A percentile compares a stretch with the other conserved stretches of the same genome.
These are phyloP conservation scores for Penicillium olsonii DNA, from an alignment of 2,329 filamentous ascomycete genomes.

Conservation along the genomic window DNA sequence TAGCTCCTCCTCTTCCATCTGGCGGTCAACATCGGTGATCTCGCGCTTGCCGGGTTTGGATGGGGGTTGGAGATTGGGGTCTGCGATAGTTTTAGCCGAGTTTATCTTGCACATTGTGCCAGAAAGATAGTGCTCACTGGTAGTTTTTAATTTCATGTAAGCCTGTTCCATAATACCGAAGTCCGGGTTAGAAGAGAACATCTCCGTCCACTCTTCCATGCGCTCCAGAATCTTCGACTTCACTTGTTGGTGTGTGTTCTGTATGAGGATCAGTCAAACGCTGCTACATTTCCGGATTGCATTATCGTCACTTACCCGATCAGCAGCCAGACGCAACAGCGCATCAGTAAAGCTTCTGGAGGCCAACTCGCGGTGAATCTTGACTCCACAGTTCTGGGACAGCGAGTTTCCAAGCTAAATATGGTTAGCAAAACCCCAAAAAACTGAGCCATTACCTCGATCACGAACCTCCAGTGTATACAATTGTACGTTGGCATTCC, in stretches of 20 bases:
- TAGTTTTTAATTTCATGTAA: slow-evolving; percentile 79
- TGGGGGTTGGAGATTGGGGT: slow-evolving; percentile 86
- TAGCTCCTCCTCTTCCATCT: slow-evolving; percentile 95
- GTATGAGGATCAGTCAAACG: slow-evolving; percentile 6
- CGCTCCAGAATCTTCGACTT: slow-evolving; percentile 96
- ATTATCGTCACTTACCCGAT: slow-evolving; percentile 57
- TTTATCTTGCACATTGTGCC: too few species aligned
- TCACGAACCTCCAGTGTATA: slow-evolving; percentile 78
- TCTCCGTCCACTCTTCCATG: slow-evolving; percentile 94
- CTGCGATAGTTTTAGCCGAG: slow-evolving; percentile 47
- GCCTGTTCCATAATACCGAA: slow-evolving; percentile 97
- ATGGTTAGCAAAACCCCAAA: slow-evolving; percentile 7
- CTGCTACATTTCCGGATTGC: background rate
- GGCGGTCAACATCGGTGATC: slow-evolving; percentile 84
- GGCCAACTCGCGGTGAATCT: slow-evolving; percentile 85
- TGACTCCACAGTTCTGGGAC: slow-evolving; percentile 85
- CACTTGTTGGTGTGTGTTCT: slow-evolving; percentile 92
- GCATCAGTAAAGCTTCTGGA: slow-evolving; percentile 94
- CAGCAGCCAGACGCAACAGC: slow-evolving; percentile 83
- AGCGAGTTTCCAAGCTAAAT: slow-evolving; percentile 80
- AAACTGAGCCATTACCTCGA: background rate
- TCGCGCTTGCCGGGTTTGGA: slow-evolving; percentile 91
- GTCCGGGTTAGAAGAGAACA: slow-evolving; percentile 87
- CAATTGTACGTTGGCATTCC: slow-evolving; percentile 93
- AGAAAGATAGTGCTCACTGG: slow-evolving; percentile 49